Evolutionary conservation across 2,329 filamentous ascomycete species (phyloP), one percentile per base, ranked within the genome.

Genomic region (Sporothrix globosa): DNA sequence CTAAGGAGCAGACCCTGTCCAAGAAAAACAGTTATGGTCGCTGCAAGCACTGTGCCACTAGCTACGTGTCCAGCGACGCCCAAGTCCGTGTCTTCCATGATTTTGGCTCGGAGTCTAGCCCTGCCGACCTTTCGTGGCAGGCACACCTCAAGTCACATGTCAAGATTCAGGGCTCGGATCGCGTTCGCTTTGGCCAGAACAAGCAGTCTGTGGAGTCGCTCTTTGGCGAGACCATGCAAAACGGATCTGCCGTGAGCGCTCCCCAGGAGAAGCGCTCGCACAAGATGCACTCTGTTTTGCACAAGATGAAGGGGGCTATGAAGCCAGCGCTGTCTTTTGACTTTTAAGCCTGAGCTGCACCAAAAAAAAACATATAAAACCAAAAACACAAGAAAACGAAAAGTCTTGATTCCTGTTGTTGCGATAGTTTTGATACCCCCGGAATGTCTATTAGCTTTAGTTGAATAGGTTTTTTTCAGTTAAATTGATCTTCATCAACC

Each of bases 41-140:
- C 39, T 68, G 66, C 66, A 46, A 27, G 50, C 66, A 56, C 52
- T 68, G 66, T 19, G 7, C 39, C 39, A 68, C 66, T 9, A 30
- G 21, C 34, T 68, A 58, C 52, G 19, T n/a, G 39, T 30, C 53
- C 52, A 54, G 6, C 21, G 21, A 7, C 17, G 5, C 21, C 0
- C 48, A 56, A 27, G 50, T 67, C 34, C 34, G 65, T 7, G 14
- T 56, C 65, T 67, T 44, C 11, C 19, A 54, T 30, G 65, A 67
- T 24, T 56, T 68, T 54, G 66, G 66, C 66, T 14, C 39, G 2
- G 66, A 68, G 52, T 41, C 34, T 11, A 56, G 50, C 39, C 50
- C 66, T 21, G 21, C 39, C 3, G 66, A 68, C 21, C 50, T 30
- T 21, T n/a, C 14, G 6, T 68, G 66, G 66, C n/a, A n/a, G 52